These are phyloP conservation scores for Elsinoe arachidis DNA, from an alignment of 2,329 filamentous ascomycete species.

Conservation along the genomic window DNA sequence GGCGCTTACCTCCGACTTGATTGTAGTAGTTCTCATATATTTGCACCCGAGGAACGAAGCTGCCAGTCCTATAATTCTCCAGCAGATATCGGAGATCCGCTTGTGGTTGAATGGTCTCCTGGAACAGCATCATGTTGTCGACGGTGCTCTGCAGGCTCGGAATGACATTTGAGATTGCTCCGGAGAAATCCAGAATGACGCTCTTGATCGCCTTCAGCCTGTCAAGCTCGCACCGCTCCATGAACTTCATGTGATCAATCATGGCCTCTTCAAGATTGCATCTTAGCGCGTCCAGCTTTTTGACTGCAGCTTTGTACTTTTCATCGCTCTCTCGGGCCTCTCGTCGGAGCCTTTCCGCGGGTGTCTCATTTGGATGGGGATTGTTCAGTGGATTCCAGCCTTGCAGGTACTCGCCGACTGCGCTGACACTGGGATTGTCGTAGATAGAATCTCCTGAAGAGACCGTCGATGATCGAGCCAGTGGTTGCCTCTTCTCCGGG, in stretches of 20 bases:
- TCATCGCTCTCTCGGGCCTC: slow-evolving; percentile 89
- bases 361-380: slow-evolving; percentile 86
- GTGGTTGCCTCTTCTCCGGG: slow-evolving; percentile 69
- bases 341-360: slow-evolving; percentile 72
- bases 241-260: slow-evolving; percentile 83
- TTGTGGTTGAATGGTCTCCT: slow-evolving; percentile 92
- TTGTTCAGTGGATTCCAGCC: slow-evolving; percentile 93
- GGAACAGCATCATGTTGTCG: slow-evolving; percentile 98
- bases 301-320: slow-evolving; percentile 79
- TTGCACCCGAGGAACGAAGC: slow-evolving; percentile 80
- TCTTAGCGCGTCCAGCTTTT: slow-evolving; percentile 78
- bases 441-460: slow-evolving; percentile 35
- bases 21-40: slow-evolving; percentile 99
- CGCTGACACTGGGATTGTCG: slow-evolving; percentile 75
- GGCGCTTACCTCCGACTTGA: slow-evolving; percentile 61
- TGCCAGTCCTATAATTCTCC: slow-evolving; percentile 93
- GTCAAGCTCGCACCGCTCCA: slow-evolving; percentile 95
- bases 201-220: slow-evolving; percentile 96
- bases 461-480: slow-evolving; percentile 66
- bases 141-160: slow-evolving; percentile 91
- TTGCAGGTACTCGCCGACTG: slow-evolving; percentile 79
- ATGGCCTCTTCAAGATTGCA: slow-evolving; percentile 96
- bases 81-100: slow-evolving; percentile 87
- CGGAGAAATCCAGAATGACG: slow-evolving; percentile 93
- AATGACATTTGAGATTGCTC: slow-evolving; percentile 95